Evolutionary conservation across 2,329 filamentous ascomycete species (phyloP), one percentile per base, ranked within the genome.

Genomic region (Orbilia oligospora): DNA sequence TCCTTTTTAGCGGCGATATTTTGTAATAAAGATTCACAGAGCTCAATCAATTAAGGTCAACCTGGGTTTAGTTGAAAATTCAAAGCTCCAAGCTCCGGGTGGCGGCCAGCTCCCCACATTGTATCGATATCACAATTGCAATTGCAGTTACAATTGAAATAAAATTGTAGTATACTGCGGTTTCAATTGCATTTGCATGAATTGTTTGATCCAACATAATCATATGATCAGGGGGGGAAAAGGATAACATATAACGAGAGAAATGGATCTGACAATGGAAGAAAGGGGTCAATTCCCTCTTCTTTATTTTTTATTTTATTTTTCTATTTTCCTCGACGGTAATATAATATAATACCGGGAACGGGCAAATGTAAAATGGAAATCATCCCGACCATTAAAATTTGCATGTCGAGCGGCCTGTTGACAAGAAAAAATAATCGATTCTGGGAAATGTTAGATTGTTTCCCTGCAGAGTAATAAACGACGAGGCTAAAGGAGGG

Each of bases 391-490:
- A 67, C 44, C 48, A n/a, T 27, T 44, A 16, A 56, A 56, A 18
- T 38, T 61, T 61, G 56, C 56, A 44, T 44, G 18, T 61, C n/a
- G 56, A 61, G n/a, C n/a, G n/a, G n/a, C 33, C 44, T 44, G 36
- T 30, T 33, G 30, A n/a, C n/a, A n/a, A n/a, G n/a, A n/a, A n/a
- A n/a, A n/a, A 41, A 18, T 44, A 41, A 12, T 49, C 30, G 46
- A 41, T 38, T 38, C 20, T 67, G 46, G 27, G 44, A 49, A n/a
- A 53, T 67, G 46, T 51, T 49, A 27, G 63, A 49, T 38, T 51
- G 46, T 69, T 76, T 51, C 66, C 72, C 66, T 71, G 66, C 56
- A 71, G 48, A 68, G 72, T 56, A 65, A 58, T 68, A 63, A 61
- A 63, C 18, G 41, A 24, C 20, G 53, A 75, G 64, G 51, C 65